phyloP scores from a whole-genome alignment of 768 basidiomycete species.

The Leccinum incarnatum region DNA sequence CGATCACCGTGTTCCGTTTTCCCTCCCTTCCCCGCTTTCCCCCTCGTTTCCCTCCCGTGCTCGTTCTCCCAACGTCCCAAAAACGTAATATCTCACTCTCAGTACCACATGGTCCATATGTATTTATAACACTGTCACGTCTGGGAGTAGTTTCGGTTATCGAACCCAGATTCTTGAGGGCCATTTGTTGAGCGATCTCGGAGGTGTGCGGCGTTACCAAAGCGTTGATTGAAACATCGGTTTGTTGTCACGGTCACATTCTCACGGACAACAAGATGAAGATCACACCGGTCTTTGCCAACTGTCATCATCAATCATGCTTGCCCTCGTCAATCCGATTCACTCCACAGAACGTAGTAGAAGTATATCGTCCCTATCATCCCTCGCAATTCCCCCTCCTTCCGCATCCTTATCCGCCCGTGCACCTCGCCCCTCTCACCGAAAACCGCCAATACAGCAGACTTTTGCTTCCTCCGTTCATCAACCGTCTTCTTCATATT shows the following conservation, averaged over 20 bases:
- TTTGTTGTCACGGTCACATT: conserved; percentile 21
- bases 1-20: conserved; percentile 10
- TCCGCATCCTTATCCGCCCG: conserved; percentile 24
- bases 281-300: conserved; percentile 13
- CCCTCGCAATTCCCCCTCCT: background rate
- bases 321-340: conserved; percentile 49
- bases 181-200: background rate
- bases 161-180: too few species aligned
- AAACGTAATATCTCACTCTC: conserved; percentile 1
- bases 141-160: too few species aligned
- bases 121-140: too few species aligned
- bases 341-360: conserved; percentile 30
- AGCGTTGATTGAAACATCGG: background rate
- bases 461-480: conserved; percentile 28
- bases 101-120: background rate
- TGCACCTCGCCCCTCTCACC: conserved; percentile 21
- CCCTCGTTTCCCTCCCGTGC: background rate
- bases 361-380: conserved; percentile 17
- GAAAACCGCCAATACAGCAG: conserved; percentile 27
- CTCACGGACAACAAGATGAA: conserved; percentile 20
- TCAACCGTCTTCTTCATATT: conserved; percentile 18
- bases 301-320: conserved; percentile 35
- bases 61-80: background rate
- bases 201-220: too few species aligned
- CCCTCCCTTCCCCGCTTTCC: too few species aligned